Percentiles rank a stretch among this genome's conserved stretches.
phyloP scores from a whole-genome alignment of 1,284 basidiomycete species.

The Amylostereum areolatum region DNA sequence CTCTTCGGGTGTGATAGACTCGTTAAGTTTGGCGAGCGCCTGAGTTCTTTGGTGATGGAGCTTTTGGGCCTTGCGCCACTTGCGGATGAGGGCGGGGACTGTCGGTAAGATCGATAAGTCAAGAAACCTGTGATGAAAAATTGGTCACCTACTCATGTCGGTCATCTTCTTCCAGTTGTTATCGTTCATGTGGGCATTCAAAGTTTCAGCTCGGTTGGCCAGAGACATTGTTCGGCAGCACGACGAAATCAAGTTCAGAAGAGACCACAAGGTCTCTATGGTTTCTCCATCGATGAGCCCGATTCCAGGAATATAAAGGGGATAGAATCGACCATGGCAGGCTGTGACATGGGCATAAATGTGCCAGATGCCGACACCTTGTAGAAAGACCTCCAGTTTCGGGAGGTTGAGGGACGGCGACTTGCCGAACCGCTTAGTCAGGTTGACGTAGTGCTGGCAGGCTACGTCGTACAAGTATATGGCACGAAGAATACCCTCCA shows the following conservation, averaged over 20 bases:
- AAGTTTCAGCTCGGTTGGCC: conserved; percentile 1
- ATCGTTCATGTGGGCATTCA: conserved; percentile 1
- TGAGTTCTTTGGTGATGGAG: neutral
- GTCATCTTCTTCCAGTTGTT: conserved; percentile 4
- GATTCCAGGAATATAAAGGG: neutral
- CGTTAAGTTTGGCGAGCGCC: too few relatives aligned
- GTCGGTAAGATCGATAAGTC: neutral
- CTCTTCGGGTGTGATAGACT: too few relatives aligned
- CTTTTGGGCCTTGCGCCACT: neutral
- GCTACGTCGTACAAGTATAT: neutral
- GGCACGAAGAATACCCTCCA: neutral
- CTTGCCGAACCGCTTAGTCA: neutral
- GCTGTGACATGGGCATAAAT: conserved; percentile 4
- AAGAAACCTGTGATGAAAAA: neutral
- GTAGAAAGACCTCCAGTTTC: neutral
- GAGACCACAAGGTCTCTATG: conserved; percentile 6
- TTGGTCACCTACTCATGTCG: neutral
- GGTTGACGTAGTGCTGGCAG: neutral
- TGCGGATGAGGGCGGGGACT: neutral
- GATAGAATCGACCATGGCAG: conserved; percentile 1
- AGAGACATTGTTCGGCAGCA: neutral
- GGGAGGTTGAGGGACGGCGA: neutral
- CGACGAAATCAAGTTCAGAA: neutral
- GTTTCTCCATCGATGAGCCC: conserved; percentile 4
- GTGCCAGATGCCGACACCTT: conserved; percentile 3